Evolutionary conservation across 176 grass and related monocot genomes (phyloP), one percentile per base, ranked within the genome.

Genomic region (Pontederia paniculata): DNA sequence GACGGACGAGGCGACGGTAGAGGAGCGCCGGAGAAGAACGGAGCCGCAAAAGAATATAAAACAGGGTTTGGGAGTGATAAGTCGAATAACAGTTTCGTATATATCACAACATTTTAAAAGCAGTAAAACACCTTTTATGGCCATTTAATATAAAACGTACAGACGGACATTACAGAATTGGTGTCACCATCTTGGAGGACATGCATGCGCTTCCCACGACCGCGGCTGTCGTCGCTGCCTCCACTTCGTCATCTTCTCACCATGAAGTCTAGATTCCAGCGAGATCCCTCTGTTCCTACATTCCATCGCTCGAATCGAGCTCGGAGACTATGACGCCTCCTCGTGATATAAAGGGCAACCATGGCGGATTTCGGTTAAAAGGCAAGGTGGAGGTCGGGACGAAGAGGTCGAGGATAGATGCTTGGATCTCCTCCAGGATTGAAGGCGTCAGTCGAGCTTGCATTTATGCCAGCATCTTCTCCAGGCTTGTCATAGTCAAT

Each of bases 401-500:
- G 20, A 57, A 73, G 19, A 65, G 65, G 17, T 74, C 83, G 12
- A 44, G 93, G 17, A 17, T 97, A 9, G 93, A 97, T 63, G 69
- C 93, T 9, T 97, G 93, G 86, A 88, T 97, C 20, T 42, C 83
- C 22, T 58, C 74, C 22, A 65, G 80, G 9, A 79, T 97, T 10
- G 63, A 43, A 15, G 58, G 64, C 5, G 74, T 97, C 3, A 97
- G 83, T 59, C 91, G 83, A 37, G 80, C 91, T 9, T 82, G 91
- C 44, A 82, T 97, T 22, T 83, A 88, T 68, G 70, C 86, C 17
- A 97, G 93, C 60, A 91, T 97, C 80, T 79, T 80, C 21, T 88
- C 93, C 8, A 86, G 86, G 18, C 80, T 97, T 22, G 93, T 90
- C 77, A 66, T 74, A 59, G 93, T 97, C 74, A 97, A 91, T 79